Conservation (phyloP, 495 filamentous ascomycete species). For the Podospora appendiculata region DNA sequence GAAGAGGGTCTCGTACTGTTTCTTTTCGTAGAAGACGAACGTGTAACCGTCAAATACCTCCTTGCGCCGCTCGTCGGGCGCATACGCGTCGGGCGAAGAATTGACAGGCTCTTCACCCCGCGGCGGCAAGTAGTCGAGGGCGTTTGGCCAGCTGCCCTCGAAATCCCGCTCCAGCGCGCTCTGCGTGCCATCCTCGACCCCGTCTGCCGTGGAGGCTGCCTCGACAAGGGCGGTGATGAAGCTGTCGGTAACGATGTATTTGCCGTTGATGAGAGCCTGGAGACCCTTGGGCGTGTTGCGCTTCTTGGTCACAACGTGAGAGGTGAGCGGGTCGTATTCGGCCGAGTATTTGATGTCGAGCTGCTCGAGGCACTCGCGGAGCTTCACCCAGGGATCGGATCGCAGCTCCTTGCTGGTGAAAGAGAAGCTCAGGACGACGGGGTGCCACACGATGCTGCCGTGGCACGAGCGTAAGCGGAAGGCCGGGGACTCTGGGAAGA, state of each 20-base stretch:
- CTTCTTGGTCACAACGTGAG: conserved; percentile 83
- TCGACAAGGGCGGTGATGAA: conserved; percentile 63
- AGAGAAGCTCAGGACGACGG: conserved; percentile 73
- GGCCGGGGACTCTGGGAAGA: too few relatives aligned
- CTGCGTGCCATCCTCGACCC: conserved; percentile 44
- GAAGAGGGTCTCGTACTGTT: conserved; percentile 72
- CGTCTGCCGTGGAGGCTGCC: conserved; percentile 52
- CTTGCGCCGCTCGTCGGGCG: conserved; percentile 54
- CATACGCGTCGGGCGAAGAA: conserved; percentile 55
- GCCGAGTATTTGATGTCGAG: conserved; percentile 80
- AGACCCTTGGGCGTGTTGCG: conserved; percentile 81
- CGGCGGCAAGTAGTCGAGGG: conserved; percentile 61
- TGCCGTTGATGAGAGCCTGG: conserved; percentile 80
- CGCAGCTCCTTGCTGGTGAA: conserved; percentile 69
- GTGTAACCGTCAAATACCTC: conserved; percentile 80
- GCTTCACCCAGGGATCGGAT: conserved; percentile 55
- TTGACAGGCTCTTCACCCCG: conserved; percentile 64
- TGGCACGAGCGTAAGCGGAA: too few relatives aligned
- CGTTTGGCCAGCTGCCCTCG: conserved; percentile 71
- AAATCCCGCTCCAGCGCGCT: conserved; percentile 79
- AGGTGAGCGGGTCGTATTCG: conserved; percentile 66
- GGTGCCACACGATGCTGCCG: conserved; percentile 69
- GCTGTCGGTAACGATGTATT: conserved; percentile 67
- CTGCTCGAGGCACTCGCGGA: conserved; percentile 60
- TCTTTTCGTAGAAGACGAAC: conserved; percentile 75